Conservation (phyloP, 2,329 filamentous ascomycete genomes). For the Claviceps sp. region DNA sequence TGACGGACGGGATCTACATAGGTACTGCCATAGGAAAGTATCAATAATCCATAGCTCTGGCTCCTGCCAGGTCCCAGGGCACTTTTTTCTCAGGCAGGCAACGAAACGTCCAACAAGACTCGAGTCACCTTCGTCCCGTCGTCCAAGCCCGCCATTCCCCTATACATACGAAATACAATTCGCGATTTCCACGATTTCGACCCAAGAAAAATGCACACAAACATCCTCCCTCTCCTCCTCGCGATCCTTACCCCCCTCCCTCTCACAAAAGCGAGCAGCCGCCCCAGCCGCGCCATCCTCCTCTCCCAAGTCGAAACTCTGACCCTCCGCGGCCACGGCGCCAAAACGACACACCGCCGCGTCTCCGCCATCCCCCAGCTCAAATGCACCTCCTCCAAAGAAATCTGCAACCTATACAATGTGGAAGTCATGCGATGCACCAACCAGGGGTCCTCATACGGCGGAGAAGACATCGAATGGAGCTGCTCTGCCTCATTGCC, state of each 20-base stretch:
- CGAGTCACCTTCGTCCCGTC: too few relatives aligned
- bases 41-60: too few relatives aligned
- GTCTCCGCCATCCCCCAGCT: constrained; percentile 66
- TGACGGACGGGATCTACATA: too few relatives aligned
- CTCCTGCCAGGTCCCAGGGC: too few relatives aligned
- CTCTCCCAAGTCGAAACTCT: constrained; percentile 57
- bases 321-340: constrained; percentile 53
- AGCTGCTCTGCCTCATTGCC: constrained; percentile 58
- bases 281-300: constrained; percentile 39
- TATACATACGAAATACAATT: too few relatives aligned
- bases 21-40: too few relatives aligned
- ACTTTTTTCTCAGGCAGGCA: too few relatives aligned
- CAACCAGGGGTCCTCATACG: constrained; percentile 73
- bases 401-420: constrained; percentile 54
- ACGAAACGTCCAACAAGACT: too few relatives aligned
- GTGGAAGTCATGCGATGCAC: constrained; percentile 80
- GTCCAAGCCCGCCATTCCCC: too few relatives aligned
- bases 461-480: constrained; percentile 75
- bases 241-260: constrained; percentile 13
- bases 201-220: constrained; percentile 15
- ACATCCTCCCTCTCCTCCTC: constrained; percentile 9
- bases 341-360: constrained; percentile 62
- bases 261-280: constrained; percentile 14
- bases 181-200: too few relatives aligned
- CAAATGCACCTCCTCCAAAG: constrained; percentile 54